These are phyloP conservation scores for Arabidopsis lyrata DNA, from an alignment of 441 rosid genomes.

Conservation along the genomic window DNA sequence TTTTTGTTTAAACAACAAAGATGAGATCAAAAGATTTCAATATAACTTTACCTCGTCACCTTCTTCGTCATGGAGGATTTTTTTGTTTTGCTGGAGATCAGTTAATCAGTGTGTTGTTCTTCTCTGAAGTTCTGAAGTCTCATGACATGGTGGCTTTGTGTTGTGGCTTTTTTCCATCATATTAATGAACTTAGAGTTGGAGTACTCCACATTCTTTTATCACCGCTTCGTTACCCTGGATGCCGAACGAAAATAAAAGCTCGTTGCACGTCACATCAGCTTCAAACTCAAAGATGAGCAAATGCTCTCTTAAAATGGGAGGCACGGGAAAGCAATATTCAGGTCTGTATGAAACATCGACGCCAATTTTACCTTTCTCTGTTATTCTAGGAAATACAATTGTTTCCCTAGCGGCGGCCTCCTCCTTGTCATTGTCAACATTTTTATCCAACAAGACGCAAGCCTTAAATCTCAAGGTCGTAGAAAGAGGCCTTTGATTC, in stretches of 20 bases:
- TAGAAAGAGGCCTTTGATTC: neutral
- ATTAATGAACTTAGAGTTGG: neutral
- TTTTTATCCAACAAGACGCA: neutral
- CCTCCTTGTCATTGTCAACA: no score
- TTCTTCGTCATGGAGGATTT: no score
- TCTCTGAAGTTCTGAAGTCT: neutral
- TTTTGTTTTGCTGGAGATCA: no score
- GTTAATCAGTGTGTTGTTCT: neutral
- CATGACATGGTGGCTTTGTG: neutral
- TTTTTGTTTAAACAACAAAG: no score
- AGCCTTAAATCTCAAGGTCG: neutral
- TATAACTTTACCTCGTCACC: no score
- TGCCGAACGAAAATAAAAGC: neutral
- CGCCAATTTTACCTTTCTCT: neutral
- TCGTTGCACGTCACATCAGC: neutral
- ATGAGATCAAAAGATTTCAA: no score
- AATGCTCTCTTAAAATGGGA: neutral
- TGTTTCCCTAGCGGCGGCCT: no score
- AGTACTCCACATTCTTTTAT: slow-evolving; percentile 1
- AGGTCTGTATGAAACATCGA: neutral
- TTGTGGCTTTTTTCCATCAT: neutral
- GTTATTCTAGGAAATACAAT: no score
- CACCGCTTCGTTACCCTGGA: neutral
- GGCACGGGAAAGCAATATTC: accelerated
- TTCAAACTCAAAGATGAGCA: neutral